Conservation (phyloP, 768 basidiomycete genomes). For the Filobasidium wieringae region DNA sequence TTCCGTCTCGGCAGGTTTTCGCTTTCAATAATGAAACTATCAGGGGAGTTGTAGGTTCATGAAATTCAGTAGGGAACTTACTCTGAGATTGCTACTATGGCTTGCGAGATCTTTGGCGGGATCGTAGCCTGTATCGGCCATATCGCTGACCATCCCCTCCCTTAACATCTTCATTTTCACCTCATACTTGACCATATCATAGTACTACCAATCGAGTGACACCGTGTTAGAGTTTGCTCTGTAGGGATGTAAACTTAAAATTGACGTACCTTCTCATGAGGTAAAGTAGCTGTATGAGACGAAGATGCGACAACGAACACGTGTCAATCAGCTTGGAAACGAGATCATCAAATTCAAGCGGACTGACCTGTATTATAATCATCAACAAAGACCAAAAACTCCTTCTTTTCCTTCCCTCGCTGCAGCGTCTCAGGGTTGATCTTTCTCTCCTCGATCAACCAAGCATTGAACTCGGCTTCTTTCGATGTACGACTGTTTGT, state of each 20-base stretch:
- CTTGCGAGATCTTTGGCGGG: constrained; percentile 73
- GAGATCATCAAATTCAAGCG: background rate
- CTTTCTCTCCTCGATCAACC: constrained; percentile 86
- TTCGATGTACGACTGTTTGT: constrained; percentile 39
- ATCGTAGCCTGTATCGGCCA: constrained; percentile 59
- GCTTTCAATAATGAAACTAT: background rate
- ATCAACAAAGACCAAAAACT: constrained; percentile 61
- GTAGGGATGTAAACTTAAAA: background rate
- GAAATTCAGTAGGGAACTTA: constrained; percentile 37
- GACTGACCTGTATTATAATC: constrained; percentile 36
- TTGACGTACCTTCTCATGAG: constrained; percentile 59
- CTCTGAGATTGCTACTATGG: constrained; percentile 59
- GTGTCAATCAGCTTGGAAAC: constrained; percentile 59
- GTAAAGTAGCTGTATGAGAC: constrained; percentile 57
- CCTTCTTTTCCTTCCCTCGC: constrained; percentile 74
- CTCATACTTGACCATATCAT: constrained; percentile 77
- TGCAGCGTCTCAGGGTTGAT: constrained; percentile 78
- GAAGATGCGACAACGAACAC: constrained; percentile 45
- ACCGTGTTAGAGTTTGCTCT: background rate
- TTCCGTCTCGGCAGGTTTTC: constrained; percentile 49
- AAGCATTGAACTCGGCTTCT: constrained; percentile 62
- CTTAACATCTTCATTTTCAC: constrained; percentile 71
- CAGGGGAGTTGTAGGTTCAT: background rate
- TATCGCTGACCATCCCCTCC: constrained; percentile 66
- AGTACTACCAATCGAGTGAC: constrained; percentile 54